phyloP scores from a whole-genome alignment of 1,284 basidiomycete genomes.

The Cryptococcus sp. region DNA sequence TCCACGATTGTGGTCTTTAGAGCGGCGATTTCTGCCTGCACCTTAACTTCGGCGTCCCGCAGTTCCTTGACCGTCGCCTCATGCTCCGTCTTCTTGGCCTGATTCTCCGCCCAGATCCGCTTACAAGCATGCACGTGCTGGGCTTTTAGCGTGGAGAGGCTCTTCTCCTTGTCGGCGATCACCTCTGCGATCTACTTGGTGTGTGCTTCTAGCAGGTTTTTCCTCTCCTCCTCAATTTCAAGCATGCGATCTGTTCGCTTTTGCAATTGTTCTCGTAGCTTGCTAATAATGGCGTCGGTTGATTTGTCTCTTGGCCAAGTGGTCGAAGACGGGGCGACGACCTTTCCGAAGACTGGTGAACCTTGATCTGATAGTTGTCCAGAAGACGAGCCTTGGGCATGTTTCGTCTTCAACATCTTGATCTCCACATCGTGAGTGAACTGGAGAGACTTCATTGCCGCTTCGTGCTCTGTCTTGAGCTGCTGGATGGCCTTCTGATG shows the following conservation, averaged over 20 bases:
- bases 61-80: neutral
- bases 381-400: too few relatives aligned
- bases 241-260: constrained; percentile 2
- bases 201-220: neutral
- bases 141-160: neutral
- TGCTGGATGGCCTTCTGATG: too few relatives aligned
- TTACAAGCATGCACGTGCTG: neutral
- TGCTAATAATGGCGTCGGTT: neutral
- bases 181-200: neutral
- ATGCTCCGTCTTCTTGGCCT: neutral
- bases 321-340: too few relatives aligned
- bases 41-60: neutral
- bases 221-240: neutral
- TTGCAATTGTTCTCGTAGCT: neutral
- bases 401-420: too few relatives aligned
- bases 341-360: too few relatives aligned
- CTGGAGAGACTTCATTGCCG: too few relatives aligned
- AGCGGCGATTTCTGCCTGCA: neutral
- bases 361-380: too few relatives aligned
- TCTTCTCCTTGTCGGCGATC: neutral
- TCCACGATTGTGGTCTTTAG: constrained; percentile 1
- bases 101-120: neutral
- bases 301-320: too few relatives aligned
- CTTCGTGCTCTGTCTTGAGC: too few relatives aligned
- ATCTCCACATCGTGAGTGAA: too few relatives aligned